Conservation (phyloP, 192 early-diverging fungal genomes). For the Entomortierella parvispora region DNA sequence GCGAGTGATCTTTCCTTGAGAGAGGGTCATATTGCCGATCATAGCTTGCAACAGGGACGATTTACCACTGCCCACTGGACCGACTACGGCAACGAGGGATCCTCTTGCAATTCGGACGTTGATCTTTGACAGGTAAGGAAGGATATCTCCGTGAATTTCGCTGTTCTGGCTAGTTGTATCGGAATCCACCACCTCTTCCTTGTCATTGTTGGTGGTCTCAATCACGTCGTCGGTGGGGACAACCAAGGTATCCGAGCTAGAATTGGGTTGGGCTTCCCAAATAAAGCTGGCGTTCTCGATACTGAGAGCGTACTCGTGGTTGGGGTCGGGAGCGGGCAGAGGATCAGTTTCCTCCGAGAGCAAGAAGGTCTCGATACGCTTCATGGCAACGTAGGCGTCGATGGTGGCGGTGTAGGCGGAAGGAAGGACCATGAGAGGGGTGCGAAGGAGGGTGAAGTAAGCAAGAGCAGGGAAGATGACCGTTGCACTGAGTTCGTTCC, state of each 20-base stretch:
- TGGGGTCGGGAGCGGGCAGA: slow-evolving; percentile 27
- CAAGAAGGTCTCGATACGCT: slow-evolving; percentile 38
- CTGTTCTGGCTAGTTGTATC: background rate
- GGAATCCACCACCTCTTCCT: no score
- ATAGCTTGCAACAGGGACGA: slow-evolving; percentile 66
- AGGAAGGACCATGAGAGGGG: slow-evolving; percentile 39
- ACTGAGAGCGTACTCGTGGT: slow-evolving; percentile 55
- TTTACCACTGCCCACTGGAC: slow-evolving; percentile 68
- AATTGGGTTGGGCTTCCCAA: slow-evolving; percentile 23
- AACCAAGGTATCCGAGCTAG: slow-evolving; percentile 15
- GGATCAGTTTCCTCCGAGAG: slow-evolving; percentile 31
- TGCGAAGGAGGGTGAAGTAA: slow-evolving; percentile 36
- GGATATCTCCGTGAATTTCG: background rate
- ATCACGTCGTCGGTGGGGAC: background rate
- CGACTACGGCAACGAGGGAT: slow-evolving; percentile 55
- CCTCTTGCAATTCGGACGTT: slow-evolving; percentile 46
- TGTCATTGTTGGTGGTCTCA: background rate
- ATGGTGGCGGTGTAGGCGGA: slow-evolving; percentile 28
- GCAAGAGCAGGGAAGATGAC: slow-evolving; percentile 29
- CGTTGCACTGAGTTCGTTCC: slow-evolving; percentile 4
- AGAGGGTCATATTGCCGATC: slow-evolving; percentile 58
- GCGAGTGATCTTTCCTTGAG: slow-evolving; percentile 10
- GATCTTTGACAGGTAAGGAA: slow-evolving; percentile 20
- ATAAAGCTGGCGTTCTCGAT: slow-evolving; percentile 40
- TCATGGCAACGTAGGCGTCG: slow-evolving; percentile 47